These are phyloP conservation scores for Rhodotorula sp. DNA, from an alignment of 1,284 basidiomycete species.

Conservation along the genomic window DNA sequence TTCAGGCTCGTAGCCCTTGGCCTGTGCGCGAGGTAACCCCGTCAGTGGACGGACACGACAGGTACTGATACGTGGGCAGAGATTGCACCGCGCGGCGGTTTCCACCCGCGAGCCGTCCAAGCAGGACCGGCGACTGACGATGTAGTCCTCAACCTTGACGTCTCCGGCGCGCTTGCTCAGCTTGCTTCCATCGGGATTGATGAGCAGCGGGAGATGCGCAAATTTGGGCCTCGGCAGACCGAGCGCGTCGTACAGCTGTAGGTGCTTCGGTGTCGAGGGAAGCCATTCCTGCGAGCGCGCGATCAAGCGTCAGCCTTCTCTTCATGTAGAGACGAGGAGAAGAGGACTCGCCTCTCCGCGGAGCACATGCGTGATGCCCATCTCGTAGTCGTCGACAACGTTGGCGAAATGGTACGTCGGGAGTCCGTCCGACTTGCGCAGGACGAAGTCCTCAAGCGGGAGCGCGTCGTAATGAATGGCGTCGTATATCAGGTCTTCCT, in stretches of 20 bases:
- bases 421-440: slow-evolving; percentile 88
- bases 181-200: slow-evolving; percentile 89
- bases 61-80: too few relatives aligned
- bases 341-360: slow-evolving; percentile 78
- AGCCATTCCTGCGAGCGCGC: slow-evolving; percentile 79
- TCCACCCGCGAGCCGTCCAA: too few relatives aligned
- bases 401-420: slow-evolving; percentile 97
- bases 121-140: slow-evolving; percentile 55
- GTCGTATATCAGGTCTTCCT: slow-evolving; percentile 74
- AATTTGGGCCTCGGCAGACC: slow-evolving; percentile 73
- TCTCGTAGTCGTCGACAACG: slow-evolving; percentile 92
- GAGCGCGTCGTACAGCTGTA: slow-evolving; percentile 82
- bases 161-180: slow-evolving; percentile 93
- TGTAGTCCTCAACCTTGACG: slow-evolving; percentile 81
- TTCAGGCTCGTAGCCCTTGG: slow-evolving; percentile 82
- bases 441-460: slow-evolving; percentile 77
- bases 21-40: slow-evolving; percentile 41
- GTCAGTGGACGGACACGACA: background rate
- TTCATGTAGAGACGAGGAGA: accelerated
- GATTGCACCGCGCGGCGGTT: background rate
- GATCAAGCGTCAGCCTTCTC: background rate
- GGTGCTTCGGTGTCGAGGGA: slow-evolving; percentile 87
- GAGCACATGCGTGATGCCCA: slow-evolving; percentile 94
- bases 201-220: slow-evolving; percentile 85
- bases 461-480: slow-evolving; percentile 61